These are phyloP conservation scores for Byssochlamys sp. DNA, from an alignment of 2,329 filamentous ascomycete genomes.

Conservation along the genomic window DNA sequence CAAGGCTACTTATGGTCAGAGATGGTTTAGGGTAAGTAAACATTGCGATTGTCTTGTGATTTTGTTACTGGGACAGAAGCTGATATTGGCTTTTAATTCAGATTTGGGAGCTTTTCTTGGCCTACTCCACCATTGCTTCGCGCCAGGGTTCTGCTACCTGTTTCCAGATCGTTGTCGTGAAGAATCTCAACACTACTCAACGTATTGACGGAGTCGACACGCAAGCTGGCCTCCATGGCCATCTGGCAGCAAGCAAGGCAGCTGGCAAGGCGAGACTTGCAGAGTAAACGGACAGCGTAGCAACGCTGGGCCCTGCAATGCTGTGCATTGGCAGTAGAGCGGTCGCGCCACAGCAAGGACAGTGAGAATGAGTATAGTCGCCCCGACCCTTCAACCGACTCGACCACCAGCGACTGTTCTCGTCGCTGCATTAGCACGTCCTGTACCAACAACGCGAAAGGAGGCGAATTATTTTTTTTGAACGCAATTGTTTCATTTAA, in stretches of 20 bases:
- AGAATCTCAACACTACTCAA: constrained; percentile 82
- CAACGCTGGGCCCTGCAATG: neutral
- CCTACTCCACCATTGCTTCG: constrained; percentile 72
- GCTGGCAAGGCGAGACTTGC: neutral
- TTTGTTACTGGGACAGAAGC: neutral
- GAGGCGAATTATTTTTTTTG: too few species aligned
- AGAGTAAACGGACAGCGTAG: neutral
- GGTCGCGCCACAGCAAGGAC: too few species aligned
- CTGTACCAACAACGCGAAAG: too few species aligned
- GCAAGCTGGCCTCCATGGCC: constrained; percentile 60
- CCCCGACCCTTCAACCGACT: too few species aligned
- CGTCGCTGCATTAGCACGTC: too few species aligned
- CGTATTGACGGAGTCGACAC: constrained; percentile 63
- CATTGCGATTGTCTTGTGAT: constrained; percentile 1
- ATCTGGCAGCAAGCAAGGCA: constrained; percentile 40
- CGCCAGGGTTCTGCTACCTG: constrained; percentile 76
- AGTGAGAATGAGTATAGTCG: too few species aligned
- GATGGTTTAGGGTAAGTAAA: constrained; percentile 83
- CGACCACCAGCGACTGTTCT: too few species aligned
- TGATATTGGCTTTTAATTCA: constrained; percentile 22
- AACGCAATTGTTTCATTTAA: too few species aligned
- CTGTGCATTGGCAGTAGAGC: too few species aligned
- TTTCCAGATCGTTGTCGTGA: constrained; percentile 80
- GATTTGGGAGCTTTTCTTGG: constrained; percentile 90
- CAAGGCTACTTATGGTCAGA: constrained; percentile 82